Percentiles rank a stretch among this genome's conserved stretches.
Evolutionary conservation across 306 rosid genomes (phyloP).

Genomic region (Chamaecrista fasciculata): DNA sequence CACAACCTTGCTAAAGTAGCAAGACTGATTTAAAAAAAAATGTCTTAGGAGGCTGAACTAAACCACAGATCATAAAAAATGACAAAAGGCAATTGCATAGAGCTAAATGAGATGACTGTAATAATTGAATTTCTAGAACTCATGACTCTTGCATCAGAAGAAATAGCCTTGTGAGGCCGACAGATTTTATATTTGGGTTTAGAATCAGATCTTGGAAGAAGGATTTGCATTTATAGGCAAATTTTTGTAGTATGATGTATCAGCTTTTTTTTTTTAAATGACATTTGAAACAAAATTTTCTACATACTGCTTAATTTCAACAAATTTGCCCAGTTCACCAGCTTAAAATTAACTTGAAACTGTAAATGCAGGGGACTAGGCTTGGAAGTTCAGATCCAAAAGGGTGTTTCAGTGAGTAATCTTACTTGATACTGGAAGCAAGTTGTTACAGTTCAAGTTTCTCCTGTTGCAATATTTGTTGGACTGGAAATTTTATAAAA

Average conservation of each 20-base stretch:
- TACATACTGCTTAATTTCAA: constrained; percentile 13
- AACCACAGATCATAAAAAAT: neutral
- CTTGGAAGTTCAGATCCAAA: constrained; percentile 99
- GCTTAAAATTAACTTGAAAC: constrained; percentile 31
- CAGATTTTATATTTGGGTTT: neutral
- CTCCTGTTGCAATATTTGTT: constrained; percentile 16
- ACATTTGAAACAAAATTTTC: constrained; percentile 1
- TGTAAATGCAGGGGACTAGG: constrained; percentile 86
- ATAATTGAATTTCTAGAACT: neutral
- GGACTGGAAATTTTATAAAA: constrained; percentile 8
- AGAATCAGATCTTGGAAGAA: neutral
- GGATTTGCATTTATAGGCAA: neutral
- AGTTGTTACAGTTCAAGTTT: constrained; percentile 36
- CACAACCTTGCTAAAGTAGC: neutral
- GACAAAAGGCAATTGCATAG: neutral
- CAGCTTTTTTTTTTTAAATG: neutral
- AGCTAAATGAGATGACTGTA: neutral
- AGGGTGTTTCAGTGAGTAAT: constrained; percentile 94
- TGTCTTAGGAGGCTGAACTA: neutral
- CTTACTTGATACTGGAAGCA: constrained; percentile 26
- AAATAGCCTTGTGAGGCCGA: neutral
- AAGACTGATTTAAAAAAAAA: too few species aligned
- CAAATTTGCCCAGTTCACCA: constrained; percentile 13
- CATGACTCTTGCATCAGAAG: neutral
- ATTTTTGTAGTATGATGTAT: too few species aligned